Percentiles rank a stretch among this genome's conserved stretches.
These are phyloP conservation scores for Chamaenerion angustifolium DNA, from an alignment of 345 rosid species.

Conservation along the genomic window DNA sequence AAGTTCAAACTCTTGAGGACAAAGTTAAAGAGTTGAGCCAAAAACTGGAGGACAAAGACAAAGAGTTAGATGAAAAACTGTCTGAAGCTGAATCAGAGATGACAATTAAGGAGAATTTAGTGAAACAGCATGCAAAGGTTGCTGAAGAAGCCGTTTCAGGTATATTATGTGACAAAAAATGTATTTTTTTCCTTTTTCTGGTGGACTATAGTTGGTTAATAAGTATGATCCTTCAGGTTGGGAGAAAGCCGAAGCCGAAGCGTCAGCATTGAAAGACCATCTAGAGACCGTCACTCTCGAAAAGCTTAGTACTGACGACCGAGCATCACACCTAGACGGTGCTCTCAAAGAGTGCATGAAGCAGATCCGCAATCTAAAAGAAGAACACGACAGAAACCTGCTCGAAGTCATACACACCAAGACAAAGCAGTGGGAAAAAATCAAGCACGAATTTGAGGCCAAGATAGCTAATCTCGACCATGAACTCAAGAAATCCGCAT, in stretches of 20 bases:
- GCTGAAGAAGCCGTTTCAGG: conserved; percentile 99
- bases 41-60: conserved; percentile 48
- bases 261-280: conserved; percentile 69
- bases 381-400: conserved; percentile 75
- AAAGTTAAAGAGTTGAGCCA: conserved; percentile 17
- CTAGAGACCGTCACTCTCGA: conserved; percentile 73
- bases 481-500: conserved; percentile 65
- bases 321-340: conserved; percentile 81
- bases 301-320: conserved; percentile 85
- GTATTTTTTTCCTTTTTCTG: too few species aligned
- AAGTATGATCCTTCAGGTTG: conserved; percentile 37
- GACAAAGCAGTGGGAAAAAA: conserved; percentile 63
- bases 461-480: conserved; percentile 58
- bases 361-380: conserved; percentile 82
- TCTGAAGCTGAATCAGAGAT: conserved; percentile 57
- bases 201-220: too few species aligned
- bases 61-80: conserved; percentile 55
- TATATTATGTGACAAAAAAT: conserved; percentile 9
- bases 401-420: conserved; percentile 49
- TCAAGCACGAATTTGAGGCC: conserved; percentile 58
- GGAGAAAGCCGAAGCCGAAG: conserved; percentile 99
- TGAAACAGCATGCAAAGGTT: conserved; percentile 92
- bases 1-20: conserved; percentile 39
- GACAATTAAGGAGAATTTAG: conserved; percentile 56
- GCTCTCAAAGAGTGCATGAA: conserved; percentile 97